These are phyloP conservation scores for Russula virescens DNA, from an alignment of 768 basidiomycete genomes.

Conservation along the genomic window DNA sequence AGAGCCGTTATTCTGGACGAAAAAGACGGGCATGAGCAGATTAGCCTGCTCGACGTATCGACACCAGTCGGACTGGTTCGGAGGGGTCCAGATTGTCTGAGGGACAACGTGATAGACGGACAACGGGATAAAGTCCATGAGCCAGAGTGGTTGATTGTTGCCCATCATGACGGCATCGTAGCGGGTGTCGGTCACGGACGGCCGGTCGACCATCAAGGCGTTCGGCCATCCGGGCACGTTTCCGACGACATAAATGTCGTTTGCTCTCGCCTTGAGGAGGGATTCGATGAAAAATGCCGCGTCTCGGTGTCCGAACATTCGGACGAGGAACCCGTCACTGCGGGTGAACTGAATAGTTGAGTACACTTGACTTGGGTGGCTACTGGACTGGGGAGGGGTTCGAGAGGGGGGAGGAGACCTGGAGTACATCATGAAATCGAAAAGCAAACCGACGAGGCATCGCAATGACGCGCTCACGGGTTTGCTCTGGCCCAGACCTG, in stretches of 20 bases:
- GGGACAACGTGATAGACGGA: background rate
- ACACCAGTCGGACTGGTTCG: slow-evolving; percentile 20
- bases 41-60: slow-evolving; percentile 20
- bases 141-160: slow-evolving; percentile 4
- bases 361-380: no score
- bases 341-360: no score
- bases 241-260: background rate
- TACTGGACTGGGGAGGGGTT: no score
- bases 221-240: slow-evolving; percentile 9
- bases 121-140: slow-evolving; percentile 8
- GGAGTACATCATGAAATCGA: no score
- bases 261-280: slow-evolving; percentile 8
- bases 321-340: slow-evolving; percentile 6
- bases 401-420: no score
- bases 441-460: no score
- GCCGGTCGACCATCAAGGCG: slow-evolving; percentile 12
- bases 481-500: no score
- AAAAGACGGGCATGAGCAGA: slow-evolving; percentile 20
- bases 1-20: slow-evolving; percentile 10
- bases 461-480: no score
- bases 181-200: background rate
- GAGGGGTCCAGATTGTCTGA: slow-evolving; percentile 17
- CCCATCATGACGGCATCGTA: background rate
- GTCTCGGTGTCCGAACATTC: slow-evolving; percentile 16
- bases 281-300: slow-evolving; percentile 11